A percentile compares a stretch with the other conserved stretches of the same genome.
These are phyloP conservation scores for Fusarium sp. DNA, from an alignment of 2,329 filamentous ascomycete species.

Conservation along the genomic window DNA sequence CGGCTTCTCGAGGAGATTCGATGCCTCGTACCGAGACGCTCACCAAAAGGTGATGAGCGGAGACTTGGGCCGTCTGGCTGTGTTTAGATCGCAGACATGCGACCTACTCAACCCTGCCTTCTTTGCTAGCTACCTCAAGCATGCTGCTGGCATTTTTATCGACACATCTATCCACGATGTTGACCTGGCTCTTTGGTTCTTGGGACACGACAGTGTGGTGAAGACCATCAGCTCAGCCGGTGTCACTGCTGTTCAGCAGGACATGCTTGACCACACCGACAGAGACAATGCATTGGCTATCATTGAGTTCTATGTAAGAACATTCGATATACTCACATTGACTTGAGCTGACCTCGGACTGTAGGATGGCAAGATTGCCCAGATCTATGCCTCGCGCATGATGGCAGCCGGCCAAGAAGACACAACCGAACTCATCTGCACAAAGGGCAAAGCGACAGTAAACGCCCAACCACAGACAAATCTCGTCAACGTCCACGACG, in stretches of 20 bases:
- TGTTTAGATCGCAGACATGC: neutral
- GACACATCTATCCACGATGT: neutral
- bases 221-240: constrained; percentile 1
- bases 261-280: neutral
- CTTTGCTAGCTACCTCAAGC: neutral
- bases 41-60: neutral
- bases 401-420: constrained; percentile 11
- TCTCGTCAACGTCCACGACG: constrained; percentile 1
- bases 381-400: constrained; percentile 4
- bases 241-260: neutral
- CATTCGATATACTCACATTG: neutral
- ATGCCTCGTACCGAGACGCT: constrained; percentile 1
- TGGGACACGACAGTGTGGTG: neutral
- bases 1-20: neutral
- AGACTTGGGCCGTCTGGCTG: neutral
- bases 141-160: neutral
- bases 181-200: neutral
- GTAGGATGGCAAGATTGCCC: neutral
- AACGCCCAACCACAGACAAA: neutral
- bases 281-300: neutral
- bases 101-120: neutral
- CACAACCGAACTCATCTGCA: constrained; percentile 8
- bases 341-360: neutral
- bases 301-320: neutral
- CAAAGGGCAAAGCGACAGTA: neutral